Evolutionary conservation across 2,329 filamentous ascomycete species (phyloP).

Genomic region (Septoria petroselini): DNA sequence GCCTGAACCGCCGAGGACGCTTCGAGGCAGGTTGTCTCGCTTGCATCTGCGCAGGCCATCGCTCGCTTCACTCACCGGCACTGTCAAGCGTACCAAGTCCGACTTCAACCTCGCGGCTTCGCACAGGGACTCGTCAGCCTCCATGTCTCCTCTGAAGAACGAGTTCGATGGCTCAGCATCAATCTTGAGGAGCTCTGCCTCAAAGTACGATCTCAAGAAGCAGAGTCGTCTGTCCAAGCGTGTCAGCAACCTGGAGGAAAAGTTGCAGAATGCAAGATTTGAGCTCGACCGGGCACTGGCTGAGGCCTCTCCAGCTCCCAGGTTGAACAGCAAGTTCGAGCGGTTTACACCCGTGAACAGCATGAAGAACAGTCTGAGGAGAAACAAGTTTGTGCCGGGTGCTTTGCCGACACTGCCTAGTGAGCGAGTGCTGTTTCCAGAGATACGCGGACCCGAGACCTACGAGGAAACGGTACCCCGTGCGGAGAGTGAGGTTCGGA

Average conservation of each 20-base stretch:
- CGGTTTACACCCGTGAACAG: conserved; percentile 37
- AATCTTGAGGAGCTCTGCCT: conserved; percentile 48
- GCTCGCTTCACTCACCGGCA: conserved; percentile 33
- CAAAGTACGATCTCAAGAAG: conserved; percentile 56
- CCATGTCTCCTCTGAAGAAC: conserved; percentile 34
- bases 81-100: conserved; percentile 37
- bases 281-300: conserved; percentile 53
- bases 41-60: conserved; percentile 36
- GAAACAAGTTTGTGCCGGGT: conserved; percentile 36
- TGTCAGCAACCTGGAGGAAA: conserved; percentile 59
- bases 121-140: conserved; percentile 41
- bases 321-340: conserved; percentile 38
- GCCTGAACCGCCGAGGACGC: conserved; percentile 23
- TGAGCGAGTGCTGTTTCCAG: conserved; percentile 39
- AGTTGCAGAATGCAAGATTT: conserved; percentile 54
- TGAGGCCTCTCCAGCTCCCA: conserved; percentile 42
- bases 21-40: conserved; percentile 24
- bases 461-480: conserved; percentile 11
- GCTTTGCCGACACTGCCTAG: conserved; percentile 41
- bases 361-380: conserved; percentile 29
- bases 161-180: conserved; percentile 27
- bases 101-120: conserved; percentile 32
- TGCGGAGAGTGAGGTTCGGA: conserved; percentile 16
- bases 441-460: conserved; percentile 19
- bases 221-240: conserved; percentile 57